phyloP scores from a whole-genome alignment of 2,329 filamentous ascomycete genomes.

The Anthostomella pinea region DNA sequence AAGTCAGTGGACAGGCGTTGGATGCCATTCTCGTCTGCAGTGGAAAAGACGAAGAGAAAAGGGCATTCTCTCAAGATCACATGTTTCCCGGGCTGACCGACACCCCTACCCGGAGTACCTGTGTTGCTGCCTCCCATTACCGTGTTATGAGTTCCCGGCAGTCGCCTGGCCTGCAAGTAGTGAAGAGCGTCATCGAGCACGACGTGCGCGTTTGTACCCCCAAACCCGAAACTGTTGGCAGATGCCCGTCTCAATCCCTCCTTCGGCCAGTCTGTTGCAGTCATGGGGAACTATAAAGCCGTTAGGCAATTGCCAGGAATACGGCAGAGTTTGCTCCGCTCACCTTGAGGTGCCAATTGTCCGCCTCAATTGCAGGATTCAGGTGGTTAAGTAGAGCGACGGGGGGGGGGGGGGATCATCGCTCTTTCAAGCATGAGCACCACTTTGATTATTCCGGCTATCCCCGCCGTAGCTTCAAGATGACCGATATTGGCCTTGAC shows the following conservation, averaged over 20 bases:
- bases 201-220: slow-evolving; percentile 12
- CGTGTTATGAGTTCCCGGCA: slow-evolving; percentile 2
- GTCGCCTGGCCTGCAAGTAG: slow-evolving; percentile 1
- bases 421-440: slow-evolving; percentile 2
- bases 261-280: slow-evolving; percentile 21
- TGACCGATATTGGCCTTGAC: slow-evolving; percentile 7
- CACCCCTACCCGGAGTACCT: no score
- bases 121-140: no score
- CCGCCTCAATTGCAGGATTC: background rate
- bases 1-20: background rate
- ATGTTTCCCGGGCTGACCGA: slow-evolving; percentile 1
- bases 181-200: slow-evolving; percentile 9
- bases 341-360: background rate
- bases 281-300: background rate
- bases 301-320: background rate
- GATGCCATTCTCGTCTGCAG: background rate
- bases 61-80: background rate
- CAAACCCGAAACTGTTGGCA: slow-evolving; percentile 9
- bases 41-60: background rate
- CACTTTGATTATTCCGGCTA: slow-evolving; percentile 3
- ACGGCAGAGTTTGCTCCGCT: background rate
- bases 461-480: slow-evolving; percentile 2
- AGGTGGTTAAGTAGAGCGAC: background rate
- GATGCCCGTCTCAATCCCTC: slow-evolving; percentile 31
- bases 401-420: slow-evolving; percentile 2